A percentile compares a stretch with the other conserved stretches of the same genome.
Evolutionary conservation across 176 grass and related monocot genomes (phyloP).

Genomic region (Oryza meridionalis): DNA sequence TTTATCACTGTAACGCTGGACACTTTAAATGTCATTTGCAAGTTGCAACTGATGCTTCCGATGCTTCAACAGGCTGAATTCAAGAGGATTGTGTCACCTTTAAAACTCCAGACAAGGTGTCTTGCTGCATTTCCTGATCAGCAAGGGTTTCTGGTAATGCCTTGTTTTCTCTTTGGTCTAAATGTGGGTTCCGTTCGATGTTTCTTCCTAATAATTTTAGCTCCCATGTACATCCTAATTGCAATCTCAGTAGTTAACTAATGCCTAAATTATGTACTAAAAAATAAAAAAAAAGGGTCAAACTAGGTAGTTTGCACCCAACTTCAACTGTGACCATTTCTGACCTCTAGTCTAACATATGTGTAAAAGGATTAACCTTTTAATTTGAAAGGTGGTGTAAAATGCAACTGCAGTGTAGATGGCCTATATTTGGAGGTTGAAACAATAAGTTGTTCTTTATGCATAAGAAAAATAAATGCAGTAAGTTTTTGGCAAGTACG

Average conservation of each 20-base stretch:
- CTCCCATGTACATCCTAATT: not conserved
- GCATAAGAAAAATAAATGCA: not conserved
- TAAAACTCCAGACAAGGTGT: conserved; percentile 90
- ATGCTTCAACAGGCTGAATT: conserved; percentile 69
- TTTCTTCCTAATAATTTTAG: not conserved
- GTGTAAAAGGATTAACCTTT: not conserved
- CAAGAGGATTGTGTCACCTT: conserved; percentile 82
- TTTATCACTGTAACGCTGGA: conserved; percentile 7
- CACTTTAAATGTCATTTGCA: conserved; percentile 16
- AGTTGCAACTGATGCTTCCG: conserved; percentile 27
- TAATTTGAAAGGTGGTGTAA: not conserved
- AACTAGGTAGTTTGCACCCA: not conserved
- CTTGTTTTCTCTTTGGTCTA: conserved; percentile 1
- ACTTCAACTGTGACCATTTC: not conserved
- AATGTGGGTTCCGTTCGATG: not conserved
- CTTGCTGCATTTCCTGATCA: conserved; percentile 97
- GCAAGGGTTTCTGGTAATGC: conserved; percentile 94
- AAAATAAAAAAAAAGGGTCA: not conserved
- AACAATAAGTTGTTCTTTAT: not conserved
- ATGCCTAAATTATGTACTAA: not conserved
- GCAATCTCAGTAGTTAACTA: not conserved
- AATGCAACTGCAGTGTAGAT: not conserved
- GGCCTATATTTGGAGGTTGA: not conserved
- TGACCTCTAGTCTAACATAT: conserved; percentile 9
- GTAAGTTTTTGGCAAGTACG: not conserved